Evolutionary conservation across 2,329 filamentous ascomycete genomes (phyloP).

Genomic region (Colletotrichum siamense): DNA sequence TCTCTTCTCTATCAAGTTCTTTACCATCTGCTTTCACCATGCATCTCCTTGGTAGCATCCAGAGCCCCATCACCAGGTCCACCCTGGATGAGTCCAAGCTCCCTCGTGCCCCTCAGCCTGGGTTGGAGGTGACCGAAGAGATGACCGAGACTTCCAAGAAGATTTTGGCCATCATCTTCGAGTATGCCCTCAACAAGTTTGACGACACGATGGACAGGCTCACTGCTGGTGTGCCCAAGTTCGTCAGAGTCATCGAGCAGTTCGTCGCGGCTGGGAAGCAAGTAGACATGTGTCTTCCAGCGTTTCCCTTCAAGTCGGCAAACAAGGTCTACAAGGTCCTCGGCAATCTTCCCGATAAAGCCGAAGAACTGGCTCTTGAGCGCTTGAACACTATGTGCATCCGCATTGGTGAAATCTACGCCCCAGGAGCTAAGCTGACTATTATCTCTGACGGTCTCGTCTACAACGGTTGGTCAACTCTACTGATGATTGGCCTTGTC

Average conservation of each 20-base stretch:
- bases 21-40: neutral
- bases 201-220: neutral
- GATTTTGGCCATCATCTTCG: neutral
- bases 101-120: neutral
- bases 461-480: neutral
- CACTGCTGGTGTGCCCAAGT: neutral
- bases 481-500: rapidly evolving
- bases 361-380: neutral
- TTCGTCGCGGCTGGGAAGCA: neutral
- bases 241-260: neutral
- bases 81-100: neutral
- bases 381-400: neutral
- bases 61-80: neutral
- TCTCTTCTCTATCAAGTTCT: neutral
- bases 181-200: neutral
- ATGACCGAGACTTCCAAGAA: neutral
- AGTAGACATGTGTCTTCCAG: neutral
- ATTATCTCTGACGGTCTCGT: neutral
- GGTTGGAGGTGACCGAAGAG: neutral
- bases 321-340: neutral
- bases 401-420: neutral
- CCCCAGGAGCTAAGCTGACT: neutral
- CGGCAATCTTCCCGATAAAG: neutral
- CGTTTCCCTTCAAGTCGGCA: neutral
- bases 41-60: neutral